Evolutionary conservation across 192 early-diverging fungal genomes (phyloP), one percentile per base, ranked within the genome.

Genomic region (Chytriomyces hyalinus): DNA sequence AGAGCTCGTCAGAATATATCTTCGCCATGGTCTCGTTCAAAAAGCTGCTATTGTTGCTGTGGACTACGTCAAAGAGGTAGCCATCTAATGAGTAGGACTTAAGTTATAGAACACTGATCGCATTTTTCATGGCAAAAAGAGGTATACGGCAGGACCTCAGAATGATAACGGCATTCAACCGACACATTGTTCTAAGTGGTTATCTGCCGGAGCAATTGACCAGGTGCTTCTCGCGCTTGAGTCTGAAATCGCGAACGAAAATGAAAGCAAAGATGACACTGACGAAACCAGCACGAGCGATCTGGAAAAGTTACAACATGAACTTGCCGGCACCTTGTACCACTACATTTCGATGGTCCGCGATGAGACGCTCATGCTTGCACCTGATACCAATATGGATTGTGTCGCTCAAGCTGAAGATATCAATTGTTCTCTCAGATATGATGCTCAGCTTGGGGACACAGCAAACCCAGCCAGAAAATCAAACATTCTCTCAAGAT

Each of bases 1-100:
- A 49, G 80, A 81, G 59, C 69, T 84, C 44, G 44, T 84, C 13
- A 62, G 77, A 6, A 7, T 77, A 7, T 84, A 84, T 66, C 61
- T 84, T 46, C 28, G 65, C 20, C 75, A 81, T 59, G 67, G 62
- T 43, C 47, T 81, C 28, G 17, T 70, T 26, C 61, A 81, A 20
- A 66, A 70, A 15, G 83, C 83, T 20, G 70, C 49, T 47, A 15
- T n/a, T 28, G 75, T 84, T 63, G 69, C 77, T 15, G 28, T 47
- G 15, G 67, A 77, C 15, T 73, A 70, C 48, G 50, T 84, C 20
- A 8, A 24, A 44, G 6, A 69, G 44, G 83, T 84, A 80, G 36
- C 36, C 4, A 36, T 36, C 36, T 36, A 36, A 36, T 36, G 36
- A 36, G 36, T 36, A 36, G 36, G 36, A 36, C 36, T 36, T 2